Conservation (phyloP, 73 alveolate species). For the Tetrahymena borealis region DNA sequence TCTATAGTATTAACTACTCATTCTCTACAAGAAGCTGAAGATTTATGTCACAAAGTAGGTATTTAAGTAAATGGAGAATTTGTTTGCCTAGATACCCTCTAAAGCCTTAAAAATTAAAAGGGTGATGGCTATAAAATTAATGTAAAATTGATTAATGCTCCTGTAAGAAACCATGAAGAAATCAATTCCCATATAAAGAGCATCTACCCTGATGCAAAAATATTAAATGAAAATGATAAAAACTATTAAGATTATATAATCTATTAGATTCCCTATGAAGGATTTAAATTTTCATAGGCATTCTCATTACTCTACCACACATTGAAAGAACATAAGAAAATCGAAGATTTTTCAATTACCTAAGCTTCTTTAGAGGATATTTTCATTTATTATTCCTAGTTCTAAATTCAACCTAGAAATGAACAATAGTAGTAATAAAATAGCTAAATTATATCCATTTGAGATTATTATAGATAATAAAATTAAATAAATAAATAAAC, state of each 20-base stretch:
- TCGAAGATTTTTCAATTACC: neutral
- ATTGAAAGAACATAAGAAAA: neutral
- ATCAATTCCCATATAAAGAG: neutral
- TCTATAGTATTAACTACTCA: slow-evolving; percentile 88
- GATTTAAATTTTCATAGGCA: neutral
- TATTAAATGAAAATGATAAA: neutral
- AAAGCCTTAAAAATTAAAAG: slow-evolving; percentile 68
- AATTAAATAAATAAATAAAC: no score
- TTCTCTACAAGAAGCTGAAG: slow-evolving; percentile 93
- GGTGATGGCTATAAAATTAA: slow-evolving; percentile 85
- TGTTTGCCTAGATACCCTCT: slow-evolving; percentile 70
- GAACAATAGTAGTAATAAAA: neutral
- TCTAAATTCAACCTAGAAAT: neutral
- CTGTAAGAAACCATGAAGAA: slow-evolving; percentile 43
- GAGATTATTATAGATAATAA: no score
- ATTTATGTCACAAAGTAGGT: slow-evolving; percentile 82
- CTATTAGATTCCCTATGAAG: neutral
- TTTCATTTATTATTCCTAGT: neutral
- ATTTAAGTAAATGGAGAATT: slow-evolving; percentile 75
- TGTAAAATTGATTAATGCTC: slow-evolving; percentile 43
- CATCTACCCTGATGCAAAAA: neutral
- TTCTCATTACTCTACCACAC: neutral
- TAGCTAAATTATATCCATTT: no score
- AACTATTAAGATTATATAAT: neutral
- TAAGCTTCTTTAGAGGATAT: neutral